phyloP scores from a whole-genome alignment of 805 yeast species.

The Zygosaccharomyces siamensis region DNA sequence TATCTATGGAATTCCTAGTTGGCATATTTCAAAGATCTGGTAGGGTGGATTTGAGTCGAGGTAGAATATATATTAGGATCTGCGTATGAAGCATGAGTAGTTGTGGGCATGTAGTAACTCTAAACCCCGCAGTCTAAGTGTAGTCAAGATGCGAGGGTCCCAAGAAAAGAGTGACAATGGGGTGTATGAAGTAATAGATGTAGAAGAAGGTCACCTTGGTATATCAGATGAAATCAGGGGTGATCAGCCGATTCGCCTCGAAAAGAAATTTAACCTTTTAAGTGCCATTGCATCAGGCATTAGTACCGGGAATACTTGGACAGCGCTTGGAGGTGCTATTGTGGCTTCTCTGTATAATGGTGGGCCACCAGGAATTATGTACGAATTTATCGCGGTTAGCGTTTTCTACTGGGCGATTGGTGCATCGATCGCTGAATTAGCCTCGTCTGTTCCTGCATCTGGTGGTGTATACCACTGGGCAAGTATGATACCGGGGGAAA shows the following conservation, averaged over 20 bases:
- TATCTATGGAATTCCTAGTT: no score
- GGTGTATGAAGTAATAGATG: not conserved
- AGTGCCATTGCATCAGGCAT: slow-evolving; percentile 35
- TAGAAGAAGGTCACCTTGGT: not conserved
- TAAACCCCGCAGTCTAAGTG: no score
- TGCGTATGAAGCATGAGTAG: no score
- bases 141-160: not conserved
- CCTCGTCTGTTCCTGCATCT: slow-evolving; percentile 7
- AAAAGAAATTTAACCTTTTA: slow-evolving; percentile 35
- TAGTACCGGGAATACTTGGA: slow-evolving; percentile 10
- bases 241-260: slow-evolving; percentile 8
- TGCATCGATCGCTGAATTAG: slow-evolving; percentile 8
- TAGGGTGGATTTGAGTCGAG: no score
- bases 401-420: slow-evolving; percentile 10
- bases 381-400: slow-evolving; percentile 8
- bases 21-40: no score
- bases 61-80: no score
- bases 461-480: slow-evolving; percentile 11
- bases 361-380: slow-evolving; percentile 8
- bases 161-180: not conserved
- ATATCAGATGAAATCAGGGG: not conserved
- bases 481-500: slow-evolving; percentile 4
- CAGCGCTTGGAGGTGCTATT: slow-evolving; percentile 10
- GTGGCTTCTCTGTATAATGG: slow-evolving; percentile 10
- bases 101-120: no score